These are phyloP conservation scores for Staphylotrichum longicolle DNA, from an alignment of 495 filamentous ascomycete genomes.

Conservation along the genomic window DNA sequence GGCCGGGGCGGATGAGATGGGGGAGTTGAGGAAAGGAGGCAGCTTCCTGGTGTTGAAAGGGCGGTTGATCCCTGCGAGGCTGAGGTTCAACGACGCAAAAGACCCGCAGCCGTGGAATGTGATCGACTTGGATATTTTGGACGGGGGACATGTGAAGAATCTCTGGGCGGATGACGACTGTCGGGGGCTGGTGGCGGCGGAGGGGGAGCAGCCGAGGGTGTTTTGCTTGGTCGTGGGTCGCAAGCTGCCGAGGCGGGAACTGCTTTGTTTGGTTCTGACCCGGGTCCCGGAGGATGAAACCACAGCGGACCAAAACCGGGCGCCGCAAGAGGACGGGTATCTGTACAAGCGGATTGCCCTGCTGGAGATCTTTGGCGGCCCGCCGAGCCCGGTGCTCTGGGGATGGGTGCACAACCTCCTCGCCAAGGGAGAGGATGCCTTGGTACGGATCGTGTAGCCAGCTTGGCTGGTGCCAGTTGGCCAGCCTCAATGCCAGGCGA, in stretches of 20 bases:
- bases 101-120: constrained; percentile 8
- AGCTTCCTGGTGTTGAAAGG: constrained; percentile 12
- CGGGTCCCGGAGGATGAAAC: neutral
- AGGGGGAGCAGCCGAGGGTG: constrained; percentile 4
- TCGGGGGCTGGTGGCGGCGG: neutral
- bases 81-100: neutral
- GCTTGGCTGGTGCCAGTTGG: no score
- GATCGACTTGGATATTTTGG: constrained; percentile 12
- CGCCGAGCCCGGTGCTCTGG: neutral
- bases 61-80: constrained; percentile 9
- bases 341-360: constrained; percentile 14
- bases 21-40: constrained; percentile 14
- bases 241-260: constrained; percentile 11
- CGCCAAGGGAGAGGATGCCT: constrained; percentile 10
- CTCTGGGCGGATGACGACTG: constrained; percentile 23
- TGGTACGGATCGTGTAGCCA: constrained; percentile 10
- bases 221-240: constrained; percentile 9
- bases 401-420: constrained; percentile 15
- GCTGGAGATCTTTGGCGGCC: constrained; percentile 19
- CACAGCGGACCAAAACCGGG: neutral
- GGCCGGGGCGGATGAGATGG: constrained; percentile 17
- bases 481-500: no score
- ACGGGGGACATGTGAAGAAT: constrained; percentile 15
- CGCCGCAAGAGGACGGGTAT: neutral
- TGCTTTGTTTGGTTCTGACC: constrained; percentile 13